A percentile compares a stretch with the other conserved stretches of the same genome.
Evolutionary conservation across 2,329 filamentous ascomycete genomes (phyloP).

Genomic region (Penicillium vulpinum): DNA sequence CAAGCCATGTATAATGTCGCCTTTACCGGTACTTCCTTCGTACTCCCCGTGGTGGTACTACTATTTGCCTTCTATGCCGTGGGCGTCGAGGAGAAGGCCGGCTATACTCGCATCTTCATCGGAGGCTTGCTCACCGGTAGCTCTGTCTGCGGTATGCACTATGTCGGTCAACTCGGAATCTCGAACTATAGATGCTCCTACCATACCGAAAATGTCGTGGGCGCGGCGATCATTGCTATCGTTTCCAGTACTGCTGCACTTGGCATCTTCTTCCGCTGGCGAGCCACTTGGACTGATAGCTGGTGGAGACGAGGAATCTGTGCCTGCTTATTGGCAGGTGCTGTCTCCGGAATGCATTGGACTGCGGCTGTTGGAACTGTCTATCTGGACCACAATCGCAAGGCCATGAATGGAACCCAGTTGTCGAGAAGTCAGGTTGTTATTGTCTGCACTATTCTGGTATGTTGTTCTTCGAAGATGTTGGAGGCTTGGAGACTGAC

Average conservation of each 20-base stretch:
- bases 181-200: constrained; percentile 72
- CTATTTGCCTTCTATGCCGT: constrained; percentile 70
- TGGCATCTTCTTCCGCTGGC: constrained; percentile 74
- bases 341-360: constrained; percentile 88
- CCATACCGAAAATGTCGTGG: constrained; percentile 59
- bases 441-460: constrained; percentile 71
- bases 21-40: constrained; percentile 75
- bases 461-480: constrained; percentile 40
- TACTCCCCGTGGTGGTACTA: constrained; percentile 75
- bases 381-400: constrained; percentile 60
- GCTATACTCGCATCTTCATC: constrained; percentile 58
- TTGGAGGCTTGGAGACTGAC: constrained; percentile 7
- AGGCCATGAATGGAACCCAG: constrained; percentile 40
- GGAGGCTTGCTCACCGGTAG: constrained; percentile 71
- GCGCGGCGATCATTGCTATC: constrained; percentile 70
- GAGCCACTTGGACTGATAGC: constrained; percentile 72
- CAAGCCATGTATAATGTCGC: constrained; percentile 73
- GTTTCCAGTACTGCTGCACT: constrained; percentile 70
- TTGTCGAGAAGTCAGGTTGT: constrained; percentile 65
- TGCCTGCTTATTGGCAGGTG: constrained; percentile 67
- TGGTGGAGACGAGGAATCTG: constrained; percentile 73
- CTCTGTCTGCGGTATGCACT: constrained; percentile 83
- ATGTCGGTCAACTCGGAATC: constrained; percentile 80
- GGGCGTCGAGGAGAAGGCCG: constrained; percentile 60
- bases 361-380: constrained; percentile 69